Percentiles rank a stretch among this genome's conserved stretches.
Conservation (phyloP, 2,329 filamentous ascomycete species). For the Akanthomyces uredinophilus region DNA sequence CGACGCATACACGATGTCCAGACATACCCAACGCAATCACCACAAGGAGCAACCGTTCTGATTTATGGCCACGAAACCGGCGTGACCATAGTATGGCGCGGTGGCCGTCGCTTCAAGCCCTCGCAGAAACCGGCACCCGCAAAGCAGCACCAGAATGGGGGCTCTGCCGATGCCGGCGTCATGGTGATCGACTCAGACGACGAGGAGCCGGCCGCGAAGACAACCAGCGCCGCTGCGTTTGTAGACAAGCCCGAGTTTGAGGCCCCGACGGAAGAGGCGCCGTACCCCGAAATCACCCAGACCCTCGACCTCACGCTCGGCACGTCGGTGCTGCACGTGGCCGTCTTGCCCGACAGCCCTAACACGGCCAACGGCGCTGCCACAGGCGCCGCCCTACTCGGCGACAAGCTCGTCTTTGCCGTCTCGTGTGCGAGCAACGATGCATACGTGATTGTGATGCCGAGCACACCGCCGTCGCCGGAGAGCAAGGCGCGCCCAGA, state of each 20-base stretch:
- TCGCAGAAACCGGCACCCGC: conserved; percentile 28
- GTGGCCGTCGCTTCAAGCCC: conserved; percentile 54
- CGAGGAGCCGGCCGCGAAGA: conserved; percentile 39
- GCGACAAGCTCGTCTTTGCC: conserved; percentile 55
- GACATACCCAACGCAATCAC: conserved; percentile 55
- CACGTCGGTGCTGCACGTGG: conserved; percentile 50
- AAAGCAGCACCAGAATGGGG: conserved; percentile 48
- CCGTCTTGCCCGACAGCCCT: conserved; percentile 48
- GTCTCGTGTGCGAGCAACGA: conserved; percentile 55
- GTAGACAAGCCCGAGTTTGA: conserved; percentile 31
- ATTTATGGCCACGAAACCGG: conserved; percentile 61
- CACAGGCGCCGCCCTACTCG: conserved; percentile 43
- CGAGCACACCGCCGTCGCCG: conserved; percentile 56
- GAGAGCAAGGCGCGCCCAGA: conserved; percentile 53
- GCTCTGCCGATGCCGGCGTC: conserved; percentile 43
- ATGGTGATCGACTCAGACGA: conserved; percentile 63
- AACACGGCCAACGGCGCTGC: conserved; percentile 44
- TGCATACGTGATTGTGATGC: conserved; percentile 53
- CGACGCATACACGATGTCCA: conserved; percentile 56
- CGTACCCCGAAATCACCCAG: conserved; percentile 53
- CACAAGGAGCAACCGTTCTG: conserved; percentile 58
- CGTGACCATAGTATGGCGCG: conserved; percentile 57
- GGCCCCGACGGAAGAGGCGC: conserved; percentile 49
- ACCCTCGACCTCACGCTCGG: conserved; percentile 57
- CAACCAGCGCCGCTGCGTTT: conserved; percentile 19